phyloP scores from a whole-genome alignment of 768 basidiomycete genomes.

The Sarcodon sp. region DNA sequence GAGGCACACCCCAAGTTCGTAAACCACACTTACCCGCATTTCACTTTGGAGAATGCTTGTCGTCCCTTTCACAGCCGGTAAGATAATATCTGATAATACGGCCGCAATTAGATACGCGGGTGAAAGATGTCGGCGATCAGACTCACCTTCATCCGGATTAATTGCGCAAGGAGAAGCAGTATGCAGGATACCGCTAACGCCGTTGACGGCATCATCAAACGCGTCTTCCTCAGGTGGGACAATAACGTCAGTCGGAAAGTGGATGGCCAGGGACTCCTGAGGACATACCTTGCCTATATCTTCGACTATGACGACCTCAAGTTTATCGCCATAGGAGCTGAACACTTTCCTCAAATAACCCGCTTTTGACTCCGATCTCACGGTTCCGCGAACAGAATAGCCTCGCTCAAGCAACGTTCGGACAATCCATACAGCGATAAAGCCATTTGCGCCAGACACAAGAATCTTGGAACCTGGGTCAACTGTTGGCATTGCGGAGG shows the following conservation, averaged over 20 bases:
- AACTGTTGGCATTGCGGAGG: slow-evolving; percentile 10
- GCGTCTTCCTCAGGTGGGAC: slow-evolving; percentile 1
- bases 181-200: slow-evolving; percentile 23
- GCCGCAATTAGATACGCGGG: neutral
- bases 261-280: neutral
- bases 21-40: slow-evolving; percentile 5
- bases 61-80: slow-evolving; percentile 25
- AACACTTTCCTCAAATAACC: slow-evolving; percentile 42
- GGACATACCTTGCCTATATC: slow-evolving; percentile 45
- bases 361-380: slow-evolving; percentile 49
- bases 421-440: slow-evolving; percentile 18
- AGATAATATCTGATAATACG: slow-evolving; percentile 17
- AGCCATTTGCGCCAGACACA: slow-evolving; percentile 15
- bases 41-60: slow-evolving; percentile 18
- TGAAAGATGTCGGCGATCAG: neutral
- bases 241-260: neutral
- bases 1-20: neutral
- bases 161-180: slow-evolving; percentile 12
- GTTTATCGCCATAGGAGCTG: slow-evolving; percentile 36
- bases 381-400: slow-evolving; percentile 47
- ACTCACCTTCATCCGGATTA: neutral
- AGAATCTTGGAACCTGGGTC: slow-evolving; percentile 12
- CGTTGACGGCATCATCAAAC: slow-evolving; percentile 30
- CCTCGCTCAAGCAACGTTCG: slow-evolving; percentile 22
- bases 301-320: slow-evolving; percentile 54